Evolutionary conservation across 306 rosid genomes (phyloP), one percentile per base, ranked within the genome.

Genomic region (Trifolium pratense): DNA sequence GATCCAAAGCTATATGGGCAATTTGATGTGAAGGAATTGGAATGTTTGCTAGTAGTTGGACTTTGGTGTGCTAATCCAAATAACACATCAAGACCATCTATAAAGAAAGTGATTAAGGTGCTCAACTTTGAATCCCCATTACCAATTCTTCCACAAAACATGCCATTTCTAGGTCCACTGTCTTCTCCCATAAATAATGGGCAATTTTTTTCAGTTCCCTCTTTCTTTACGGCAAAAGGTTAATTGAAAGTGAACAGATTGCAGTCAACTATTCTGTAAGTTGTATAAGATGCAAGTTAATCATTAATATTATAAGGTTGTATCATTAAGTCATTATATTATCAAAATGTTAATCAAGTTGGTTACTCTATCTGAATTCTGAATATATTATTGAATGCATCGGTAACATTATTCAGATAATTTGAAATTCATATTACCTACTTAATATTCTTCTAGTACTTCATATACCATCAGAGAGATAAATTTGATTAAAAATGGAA

Each of bases 21-120:
- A 2, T 78, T 74, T 70, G 70, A 81, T 36, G 51, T 9, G 66
- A 61, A 59, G 6, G 79, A 83, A 67, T 51, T 79, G 69, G 79
- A 71, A 63, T 15, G 73, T 21, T 43, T 77, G 17, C 3, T 55
- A 32, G 17, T 68, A 13, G 76, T 73, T 66, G 77, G 81, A 15
- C 68, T 73, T 32, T 73, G 82, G 73, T 68, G 79, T 73, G 76
- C 77, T 46, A 42, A 82, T 31, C 74, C 79, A 31, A 58, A 77
- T 52, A 42, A 0, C n/a, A 20, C 3, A 29, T 63, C 42, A 14
- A 60, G 82, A 40, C 85, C 79, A 1, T 13, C 18, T 0, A 25
- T 77, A 42, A 82, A 48, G 25, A 32, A 73, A 73, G 82, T 7
- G 23, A 52, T 73, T 51, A 32, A 67, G 3, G 76, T 60, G 20